Percentiles rank a stretch among this genome's conserved stretches.
Evolutionary conservation across 768 basidiomycete species (phyloP).

Genomic region (Psilocybe cubensis): DNA sequence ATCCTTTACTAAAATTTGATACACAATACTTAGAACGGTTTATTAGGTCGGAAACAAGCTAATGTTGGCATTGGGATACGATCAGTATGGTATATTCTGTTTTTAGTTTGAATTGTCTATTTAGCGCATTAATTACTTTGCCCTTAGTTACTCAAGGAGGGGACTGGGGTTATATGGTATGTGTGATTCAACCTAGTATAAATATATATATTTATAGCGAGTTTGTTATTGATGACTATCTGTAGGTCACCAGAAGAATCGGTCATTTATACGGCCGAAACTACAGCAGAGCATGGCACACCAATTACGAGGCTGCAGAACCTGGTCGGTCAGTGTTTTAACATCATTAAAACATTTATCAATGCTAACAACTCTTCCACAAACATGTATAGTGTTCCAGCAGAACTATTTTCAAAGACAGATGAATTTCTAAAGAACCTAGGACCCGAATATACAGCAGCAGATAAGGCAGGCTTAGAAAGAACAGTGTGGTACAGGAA

Average conservation of each 20-base stretch:
- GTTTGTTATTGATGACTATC: neutral
- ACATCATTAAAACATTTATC: neutral
- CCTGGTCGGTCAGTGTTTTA: neutral
- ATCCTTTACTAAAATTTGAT: constrained; percentile 46
- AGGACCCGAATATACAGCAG: constrained; percentile 28
- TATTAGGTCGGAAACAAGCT: constrained; percentile 39
- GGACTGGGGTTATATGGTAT: constrained; percentile 48
- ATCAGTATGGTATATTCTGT: constrained; percentile 45
- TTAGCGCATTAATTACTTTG: neutral
- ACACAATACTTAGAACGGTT: constrained; percentile 54
- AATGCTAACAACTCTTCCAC: neutral
- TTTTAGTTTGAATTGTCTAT: neutral
- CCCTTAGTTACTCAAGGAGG: constrained; percentile 48
- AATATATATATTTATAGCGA: no score
- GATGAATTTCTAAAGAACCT: constrained; percentile 26
- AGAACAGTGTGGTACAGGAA: constrained; percentile 30
- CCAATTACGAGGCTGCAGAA: constrained; percentile 34
- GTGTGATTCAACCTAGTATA: neutral
- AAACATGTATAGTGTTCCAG: constrained; percentile 10
- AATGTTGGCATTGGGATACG: constrained; percentile 53
- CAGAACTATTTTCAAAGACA: constrained; percentile 23
- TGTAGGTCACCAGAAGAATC: constrained; percentile 30
- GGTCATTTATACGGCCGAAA: constrained; percentile 33
- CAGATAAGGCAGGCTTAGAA: constrained; percentile 38
- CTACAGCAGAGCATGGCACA: constrained; percentile 54